phyloP scores from a whole-genome alignment of 2,329 filamentous ascomycete species.

The Allantophomopsis cytisporea region DNA sequence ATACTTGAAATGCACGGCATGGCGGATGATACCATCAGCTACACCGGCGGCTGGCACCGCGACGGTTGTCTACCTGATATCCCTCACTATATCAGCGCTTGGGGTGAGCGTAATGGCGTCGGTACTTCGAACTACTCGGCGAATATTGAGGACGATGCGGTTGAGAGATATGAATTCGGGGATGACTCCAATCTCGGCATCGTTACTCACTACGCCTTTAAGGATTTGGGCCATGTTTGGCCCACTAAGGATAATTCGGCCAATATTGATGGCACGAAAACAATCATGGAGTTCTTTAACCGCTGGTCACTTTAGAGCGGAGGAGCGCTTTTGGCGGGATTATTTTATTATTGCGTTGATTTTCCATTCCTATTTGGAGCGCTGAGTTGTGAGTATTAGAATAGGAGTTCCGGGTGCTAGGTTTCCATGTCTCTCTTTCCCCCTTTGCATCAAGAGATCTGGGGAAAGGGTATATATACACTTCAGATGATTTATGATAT shows the following conservation, averaged over 20 bases:
- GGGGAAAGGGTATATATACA: too few species aligned
- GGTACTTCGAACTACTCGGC: background rate
- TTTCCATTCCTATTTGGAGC: too few species aligned
- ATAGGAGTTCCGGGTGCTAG: too few species aligned
- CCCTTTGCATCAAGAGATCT: too few species aligned
- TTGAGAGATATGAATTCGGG: background rate
- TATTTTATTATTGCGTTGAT: too few species aligned
- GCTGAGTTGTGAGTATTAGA: too few species aligned
- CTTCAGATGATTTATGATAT: too few species aligned
- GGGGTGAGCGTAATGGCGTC: background rate
- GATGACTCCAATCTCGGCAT: background rate
- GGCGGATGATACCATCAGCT: background rate
- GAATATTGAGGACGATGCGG: background rate
- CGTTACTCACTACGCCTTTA: background rate
- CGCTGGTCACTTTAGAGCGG: too few species aligned
- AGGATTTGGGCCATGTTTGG: background rate
- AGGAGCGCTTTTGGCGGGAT: too few species aligned
- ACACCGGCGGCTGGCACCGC: background rate
- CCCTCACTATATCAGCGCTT: background rate
- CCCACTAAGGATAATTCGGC: background rate
- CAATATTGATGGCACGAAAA: too few species aligned
- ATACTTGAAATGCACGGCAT: conserved; percentile 2
- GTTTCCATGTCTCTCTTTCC: too few species aligned
- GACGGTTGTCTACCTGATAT: background rate
- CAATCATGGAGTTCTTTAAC: too few species aligned